These are phyloP conservation scores for Neodidymelliopsis sp. DNA, from an alignment of 2,329 filamentous ascomycete genomes.

Conservation along the genomic window DNA sequence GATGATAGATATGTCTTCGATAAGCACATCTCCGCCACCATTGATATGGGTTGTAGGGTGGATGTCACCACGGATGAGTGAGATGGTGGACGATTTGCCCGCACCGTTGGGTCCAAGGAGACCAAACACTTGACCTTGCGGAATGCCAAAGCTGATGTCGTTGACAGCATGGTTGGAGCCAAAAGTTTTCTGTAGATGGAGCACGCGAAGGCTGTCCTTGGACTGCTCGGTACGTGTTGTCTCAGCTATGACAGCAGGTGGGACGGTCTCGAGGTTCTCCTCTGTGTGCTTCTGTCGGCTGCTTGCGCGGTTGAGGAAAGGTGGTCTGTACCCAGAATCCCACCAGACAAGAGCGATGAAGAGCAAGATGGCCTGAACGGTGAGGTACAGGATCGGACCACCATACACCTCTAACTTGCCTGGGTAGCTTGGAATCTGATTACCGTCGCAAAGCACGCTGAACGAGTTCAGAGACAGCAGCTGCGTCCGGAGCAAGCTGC, in stretches of 20 bases:
- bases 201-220: constrained; percentile 76
- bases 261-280: constrained; percentile 54
- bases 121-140: constrained; percentile 83
- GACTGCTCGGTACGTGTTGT: constrained; percentile 67
- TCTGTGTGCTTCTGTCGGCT: constrained; percentile 49
- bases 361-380: constrained; percentile 74
- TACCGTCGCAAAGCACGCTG: constrained; percentile 73
- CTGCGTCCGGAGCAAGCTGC: constrained; percentile 75
- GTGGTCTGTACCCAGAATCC: constrained; percentile 73
- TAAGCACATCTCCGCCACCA: constrained; percentile 78
- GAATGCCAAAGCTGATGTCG: constrained; percentile 84
- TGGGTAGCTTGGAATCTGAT: constrained; percentile 70
- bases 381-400: constrained; percentile 82
- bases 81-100: constrained; percentile 90
- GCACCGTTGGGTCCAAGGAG: constrained; percentile 90
- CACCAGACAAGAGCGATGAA: constrained; percentile 79
- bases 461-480: constrained; percentile 85
- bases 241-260: constrained; percentile 70
- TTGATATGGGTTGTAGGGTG: constrained; percentile 66
- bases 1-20: constrained; percentile 80
- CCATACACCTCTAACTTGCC: constrained; percentile 78
- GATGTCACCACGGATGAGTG: constrained; percentile 86
- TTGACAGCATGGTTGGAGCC: constrained; percentile 78
- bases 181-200: constrained; percentile 83
- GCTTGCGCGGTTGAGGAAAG: constrained; percentile 55